phyloP scores from a whole-genome alignment of 2,329 filamentous ascomycete genomes.

The Seiridium cupressi region DNA sequence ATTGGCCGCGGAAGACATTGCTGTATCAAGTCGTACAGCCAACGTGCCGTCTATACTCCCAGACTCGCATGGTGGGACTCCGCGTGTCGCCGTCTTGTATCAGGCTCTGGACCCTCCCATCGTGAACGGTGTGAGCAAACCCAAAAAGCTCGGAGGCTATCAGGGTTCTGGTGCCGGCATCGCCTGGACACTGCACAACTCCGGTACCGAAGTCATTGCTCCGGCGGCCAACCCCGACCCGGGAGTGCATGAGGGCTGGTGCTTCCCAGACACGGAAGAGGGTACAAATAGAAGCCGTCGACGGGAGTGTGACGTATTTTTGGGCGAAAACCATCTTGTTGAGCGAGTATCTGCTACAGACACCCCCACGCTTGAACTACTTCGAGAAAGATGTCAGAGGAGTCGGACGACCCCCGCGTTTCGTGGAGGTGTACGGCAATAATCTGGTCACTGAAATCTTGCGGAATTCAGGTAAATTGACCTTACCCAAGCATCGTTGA shows the following conservation, averaged over 20 bases:
- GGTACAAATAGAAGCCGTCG: neutral
- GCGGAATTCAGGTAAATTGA: slow-evolving; percentile 31
- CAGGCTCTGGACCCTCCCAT: neutral
- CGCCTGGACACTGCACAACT: neutral
- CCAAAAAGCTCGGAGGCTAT: neutral
- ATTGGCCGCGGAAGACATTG: too few relatives aligned
- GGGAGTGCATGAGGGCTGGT: neutral
- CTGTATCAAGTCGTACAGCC: too few relatives aligned
- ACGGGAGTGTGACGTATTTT: neutral
- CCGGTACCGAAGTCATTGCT: neutral
- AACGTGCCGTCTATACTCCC: neutral
- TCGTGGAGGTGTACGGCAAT: slow-evolving; percentile 34
- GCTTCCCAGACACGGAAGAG: neutral
- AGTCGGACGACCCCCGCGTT: neutral
- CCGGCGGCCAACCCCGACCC: neutral
- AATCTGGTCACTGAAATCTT: slow-evolving; percentile 43
- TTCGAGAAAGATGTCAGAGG: neutral
- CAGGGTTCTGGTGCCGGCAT: slow-evolving; percentile 2
- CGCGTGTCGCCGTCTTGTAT: neutral
- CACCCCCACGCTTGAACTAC: neutral
- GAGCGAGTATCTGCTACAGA: neutral
- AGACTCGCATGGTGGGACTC: neutral
- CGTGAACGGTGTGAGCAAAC: neutral
- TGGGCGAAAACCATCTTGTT: neutral
- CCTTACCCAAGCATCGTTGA: slow-evolving; percentile 27